Conservation (phyloP, 176 grass and related monocot genomes). For the Musa acuminata region DNA sequence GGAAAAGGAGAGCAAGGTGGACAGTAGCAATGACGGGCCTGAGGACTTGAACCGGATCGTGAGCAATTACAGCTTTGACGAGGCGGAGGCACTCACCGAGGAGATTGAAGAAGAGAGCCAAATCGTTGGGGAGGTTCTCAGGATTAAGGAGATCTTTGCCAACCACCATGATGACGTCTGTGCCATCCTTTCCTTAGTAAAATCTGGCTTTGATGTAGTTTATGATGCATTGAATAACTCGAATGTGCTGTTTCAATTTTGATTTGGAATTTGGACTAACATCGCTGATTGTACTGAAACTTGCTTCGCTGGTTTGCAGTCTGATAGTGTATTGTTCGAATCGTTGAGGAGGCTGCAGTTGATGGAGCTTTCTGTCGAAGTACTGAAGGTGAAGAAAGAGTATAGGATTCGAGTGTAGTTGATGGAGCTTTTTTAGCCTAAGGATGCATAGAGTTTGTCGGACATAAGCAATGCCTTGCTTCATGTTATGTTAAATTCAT, state of each 20-base stretch:
- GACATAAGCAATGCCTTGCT: neutral
- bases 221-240: no score
- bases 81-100: conserved; percentile 43
- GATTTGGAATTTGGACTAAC: conserved; percentile 1
- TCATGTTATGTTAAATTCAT: neutral
- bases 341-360: conserved; percentile 45
- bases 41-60: conserved; percentile 15
- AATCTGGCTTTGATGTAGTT: no score
- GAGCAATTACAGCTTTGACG: conserved; percentile 56
- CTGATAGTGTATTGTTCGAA: conserved; percentile 44
- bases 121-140: conserved; percentile 29
- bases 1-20: conserved; percentile 2
- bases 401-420: neutral
- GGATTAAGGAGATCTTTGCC: conserved; percentile 44
- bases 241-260: no score
- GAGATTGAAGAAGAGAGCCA: conserved; percentile 24
- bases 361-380: conserved; percentile 44
- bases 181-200: neutral
- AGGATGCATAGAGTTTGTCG: neutral
- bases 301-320: conserved; percentile 20
- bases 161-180: conserved; percentile 40
- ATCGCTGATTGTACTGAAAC: conserved; percentile 4
- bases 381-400: conserved; percentile 34
- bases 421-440: neutral
- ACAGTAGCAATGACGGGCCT: neutral